Evolutionary conservation across 768 basidiomycete species (phyloP), one percentile per base, ranked within the genome.

Genomic region (Rhodotorula graminis): DNA sequence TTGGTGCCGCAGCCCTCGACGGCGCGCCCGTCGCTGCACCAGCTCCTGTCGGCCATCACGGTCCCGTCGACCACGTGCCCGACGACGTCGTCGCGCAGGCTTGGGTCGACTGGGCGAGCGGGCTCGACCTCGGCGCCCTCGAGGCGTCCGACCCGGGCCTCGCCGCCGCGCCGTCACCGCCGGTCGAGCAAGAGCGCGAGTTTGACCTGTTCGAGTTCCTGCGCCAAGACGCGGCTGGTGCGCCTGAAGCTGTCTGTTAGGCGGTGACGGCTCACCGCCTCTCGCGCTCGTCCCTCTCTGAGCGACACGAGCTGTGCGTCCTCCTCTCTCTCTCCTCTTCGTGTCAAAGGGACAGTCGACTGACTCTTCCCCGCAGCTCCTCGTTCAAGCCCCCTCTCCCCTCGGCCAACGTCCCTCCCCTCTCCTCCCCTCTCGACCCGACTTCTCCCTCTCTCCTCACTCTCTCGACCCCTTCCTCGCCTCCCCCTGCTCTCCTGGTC

Each of bases 161-260:
- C 31, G 44, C 44, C 2, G 44, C 44, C 7, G 44, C 44, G 18
- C 44, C 44, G 44, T 3, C 44, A 14, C 44, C 44, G 15, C 14
- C 18, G 14, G 6, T 12, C 5, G n/a, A 33, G 33, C 29, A 19
- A 27, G 46, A 19, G 21, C 15, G 25, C 33, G 58, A 58, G 25
- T 72, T 72, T 53, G 74, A 72, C 57, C 56, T 69, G n/a, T 69
- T 72, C 65, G 67, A 65, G 53, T 72, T 67, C 65, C 31, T 72
- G 44, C 64, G 61, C 27, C 64, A 67, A 49, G 67, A 72, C 11
- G 65, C 33, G 14, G 23, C 33, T 18, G 64, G 50, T 33, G 47
- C 55, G 61, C 58, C 40, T 67, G 64, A 61, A 29, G 42, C 62
- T 69, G 67, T 60, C 25, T 75, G 64, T 63, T 75, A 42, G 40